These are phyloP conservation scores for Pythium vanterpoolii DNA, from an alignment of 352 stramenopile species.

Conservation along the genomic window DNA sequence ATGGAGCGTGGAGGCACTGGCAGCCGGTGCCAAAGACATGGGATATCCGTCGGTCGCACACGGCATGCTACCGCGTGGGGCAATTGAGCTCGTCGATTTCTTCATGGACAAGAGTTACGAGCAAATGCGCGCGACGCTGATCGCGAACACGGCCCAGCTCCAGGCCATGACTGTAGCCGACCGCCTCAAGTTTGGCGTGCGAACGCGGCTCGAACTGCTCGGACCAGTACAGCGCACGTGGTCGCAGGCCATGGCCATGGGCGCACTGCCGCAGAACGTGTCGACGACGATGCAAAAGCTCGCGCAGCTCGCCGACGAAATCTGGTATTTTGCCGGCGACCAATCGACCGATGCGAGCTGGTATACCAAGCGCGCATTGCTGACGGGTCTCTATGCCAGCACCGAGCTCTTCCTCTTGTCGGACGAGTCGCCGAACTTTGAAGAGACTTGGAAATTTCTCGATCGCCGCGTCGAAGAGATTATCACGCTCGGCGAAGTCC, in stretches of 20 bases:
- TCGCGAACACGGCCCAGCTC: conserved; percentile 52
- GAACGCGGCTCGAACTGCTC: conserved; percentile 63
- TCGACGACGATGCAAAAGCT: conserved; percentile 70
- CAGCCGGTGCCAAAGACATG: conserved; percentile 57
- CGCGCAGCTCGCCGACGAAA: conserved; percentile 68
- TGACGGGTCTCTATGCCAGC: conserved; percentile 76
- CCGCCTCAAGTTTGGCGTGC: conserved; percentile 78
- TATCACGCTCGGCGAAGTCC: conserved; percentile 72
- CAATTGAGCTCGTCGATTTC: conserved; percentile 79
- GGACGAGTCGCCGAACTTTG: conserved; percentile 63
- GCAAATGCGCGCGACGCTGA: conserved; percentile 57
- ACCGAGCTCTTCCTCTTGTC: conserved; percentile 86
- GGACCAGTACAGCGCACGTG: conserved; percentile 55
- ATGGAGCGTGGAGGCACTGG: conserved; percentile 74
- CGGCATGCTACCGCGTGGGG: conserved; percentile 73
- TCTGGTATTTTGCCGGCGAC: conserved; percentile 88
- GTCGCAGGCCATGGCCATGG: conserved; percentile 79
- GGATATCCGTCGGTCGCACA: conserved; percentile 79
- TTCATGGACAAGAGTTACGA: conserved; percentile 80
- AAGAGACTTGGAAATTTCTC: conserved; percentile 83
- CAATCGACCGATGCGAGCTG: conserved; percentile 79
- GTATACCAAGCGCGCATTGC: conserved; percentile 83
- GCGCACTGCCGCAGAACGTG: conserved; percentile 71
- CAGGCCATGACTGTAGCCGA: conserved; percentile 73
- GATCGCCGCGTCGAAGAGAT: conserved; percentile 82